phyloP scores from a whole-genome alignment of 1,284 basidiomycete species.

The Microbotryum lychnidis-dioicae region DNA sequence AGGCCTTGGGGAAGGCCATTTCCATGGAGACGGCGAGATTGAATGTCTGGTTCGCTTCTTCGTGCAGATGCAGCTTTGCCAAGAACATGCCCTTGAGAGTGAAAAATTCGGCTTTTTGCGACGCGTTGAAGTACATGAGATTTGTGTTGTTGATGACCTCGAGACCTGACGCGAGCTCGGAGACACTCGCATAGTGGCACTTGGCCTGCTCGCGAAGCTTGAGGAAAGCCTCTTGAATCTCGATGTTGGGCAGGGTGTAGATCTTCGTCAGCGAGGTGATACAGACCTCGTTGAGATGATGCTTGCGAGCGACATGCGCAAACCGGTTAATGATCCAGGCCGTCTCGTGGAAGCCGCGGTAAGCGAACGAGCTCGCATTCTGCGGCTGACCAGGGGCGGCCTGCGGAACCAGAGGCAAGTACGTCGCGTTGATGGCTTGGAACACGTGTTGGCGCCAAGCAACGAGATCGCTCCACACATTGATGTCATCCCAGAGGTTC shows the following conservation, averaged over 20 bases:
- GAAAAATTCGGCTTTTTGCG: constrained; percentile 97
- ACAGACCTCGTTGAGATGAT: constrained; percentile 92
- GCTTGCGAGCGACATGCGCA: constrained; percentile 97
- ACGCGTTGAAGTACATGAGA: constrained; percentile 89
- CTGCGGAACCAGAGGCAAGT: constrained; percentile 73
- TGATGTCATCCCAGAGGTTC: constrained; percentile 95
- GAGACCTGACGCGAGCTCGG: constrained; percentile 84
- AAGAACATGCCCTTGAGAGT: constrained; percentile 99
- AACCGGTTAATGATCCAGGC: constrained; percentile 99
- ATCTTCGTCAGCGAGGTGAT: constrained; percentile 93
- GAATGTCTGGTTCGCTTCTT: constrained; percentile 89
- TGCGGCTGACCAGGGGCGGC: constrained; percentile 46
- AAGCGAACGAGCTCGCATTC: constrained; percentile 72
- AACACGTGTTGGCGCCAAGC: constrained; percentile 91
- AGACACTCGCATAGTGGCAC: constrained; percentile 93
- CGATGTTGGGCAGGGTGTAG: constrained; percentile 97
- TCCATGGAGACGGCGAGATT: constrained; percentile 94
- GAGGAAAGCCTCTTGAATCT: constrained; percentile 98
- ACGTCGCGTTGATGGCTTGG: constrained; percentile 92
- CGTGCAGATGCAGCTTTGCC: constrained; percentile 72
- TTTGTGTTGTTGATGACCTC: constrained; percentile 99
- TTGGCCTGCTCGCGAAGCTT: constrained; percentile 99
- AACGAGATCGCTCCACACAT: constrained; percentile 95
- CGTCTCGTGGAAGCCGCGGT: constrained; percentile 98
- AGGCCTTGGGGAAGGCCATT: constrained; percentile 88